Evolutionary conservation across 352 stramenopile genomes (phyloP), one percentile per base, ranked within the genome.

Genomic region (Globisporangium polare): DNA sequence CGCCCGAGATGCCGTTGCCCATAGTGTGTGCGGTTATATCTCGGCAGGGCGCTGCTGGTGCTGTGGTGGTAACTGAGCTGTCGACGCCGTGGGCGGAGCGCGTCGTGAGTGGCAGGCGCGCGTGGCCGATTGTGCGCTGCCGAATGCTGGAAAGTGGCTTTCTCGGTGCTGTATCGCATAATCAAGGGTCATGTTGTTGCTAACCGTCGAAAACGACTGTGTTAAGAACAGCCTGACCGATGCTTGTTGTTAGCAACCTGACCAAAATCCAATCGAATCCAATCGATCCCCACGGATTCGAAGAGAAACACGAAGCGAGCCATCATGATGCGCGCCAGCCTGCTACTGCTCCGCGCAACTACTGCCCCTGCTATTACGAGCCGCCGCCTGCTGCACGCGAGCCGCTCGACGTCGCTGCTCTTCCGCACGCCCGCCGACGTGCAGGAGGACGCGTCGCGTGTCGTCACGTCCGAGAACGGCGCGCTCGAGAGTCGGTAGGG

Each of bases 1-100:
- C 81, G 7, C 55, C 77, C 1, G 83, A 91, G 51, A 75, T 73
- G 47, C 77, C 80, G 72, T 88, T 91, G 58, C 85, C 85, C 85
- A 94, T 94, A 39, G 2, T 67, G 20, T n/a, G n/a, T n/a, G n/a
- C n/a, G n/a, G n/a, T n/a, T n/a, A 24, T 26, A 43, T 12, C n/a
- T n/a, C n/a, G n/a, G 12, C 15, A 42, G 8, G 33, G 13, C 10
- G 15, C 24, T 57, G 27, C 18, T n/a, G 26, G 22, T n/a, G n/a
- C 13, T 13, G 12, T 22, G 15, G 3, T 50, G 22, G 20, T 6
- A 12, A 56, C 29, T n/a, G 37, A n/a, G 6, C 18, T 18, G 29
- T 33, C 27, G 15, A n/a, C 4, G 37, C 15, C 13, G 37, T 43
- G 37, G 2, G 37, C n/a, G 15, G 37, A 43, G 15, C 37, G n/a